These are phyloP conservation scores for Ilyonectria mors-panacis DNA, from an alignment of 2,329 filamentous ascomycete genomes.

Conservation along the genomic window DNA sequence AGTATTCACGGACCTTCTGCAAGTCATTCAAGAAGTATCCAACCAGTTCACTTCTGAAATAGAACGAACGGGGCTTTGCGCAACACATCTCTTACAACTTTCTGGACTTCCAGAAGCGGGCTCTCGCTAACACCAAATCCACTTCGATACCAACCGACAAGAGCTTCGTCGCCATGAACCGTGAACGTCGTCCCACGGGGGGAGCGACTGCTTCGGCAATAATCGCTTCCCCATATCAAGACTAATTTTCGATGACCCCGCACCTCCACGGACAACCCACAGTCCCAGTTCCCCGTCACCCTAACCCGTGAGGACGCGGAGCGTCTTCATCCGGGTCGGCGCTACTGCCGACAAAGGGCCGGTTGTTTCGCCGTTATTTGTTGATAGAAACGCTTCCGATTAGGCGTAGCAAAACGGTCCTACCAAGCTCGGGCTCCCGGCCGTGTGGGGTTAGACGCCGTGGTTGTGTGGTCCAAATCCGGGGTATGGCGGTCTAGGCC, in stretches of 20 bases:
- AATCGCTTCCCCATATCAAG: slow-evolving; percentile 7
- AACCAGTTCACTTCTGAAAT: not conserved
- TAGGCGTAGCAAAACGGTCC: not conserved
- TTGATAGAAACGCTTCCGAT: not conserved
- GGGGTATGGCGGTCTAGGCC: not conserved
- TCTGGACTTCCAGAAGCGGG: not conserved
- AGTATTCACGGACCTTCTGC: not conserved
- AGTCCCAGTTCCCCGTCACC: not conserved
- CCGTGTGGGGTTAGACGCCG: slow-evolving; percentile 5
- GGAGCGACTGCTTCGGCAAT: not conserved
- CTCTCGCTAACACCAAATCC: slow-evolving; percentile 4
- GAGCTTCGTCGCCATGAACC: not conserved
- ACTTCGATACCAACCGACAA: not conserved
- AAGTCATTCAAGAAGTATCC: not conserved
- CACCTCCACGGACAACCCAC: not conserved
- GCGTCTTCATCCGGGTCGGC: slow-evolving; percentile 9
- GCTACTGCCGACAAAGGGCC: slow-evolving; percentile 9
- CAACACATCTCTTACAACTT: not conserved
- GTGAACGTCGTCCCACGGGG: not conserved
- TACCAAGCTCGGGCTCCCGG: not conserved
- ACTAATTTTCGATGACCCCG: not conserved
- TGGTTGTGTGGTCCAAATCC: not conserved
- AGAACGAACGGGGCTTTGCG: not conserved
- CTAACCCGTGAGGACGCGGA: slow-evolving; percentile 4
- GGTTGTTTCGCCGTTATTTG: slow-evolving; percentile 3